Evolutionary conservation across 2,329 filamentous ascomycete species (phyloP).

Genomic region (Magnaporthiopsis rhizophila): DNA sequence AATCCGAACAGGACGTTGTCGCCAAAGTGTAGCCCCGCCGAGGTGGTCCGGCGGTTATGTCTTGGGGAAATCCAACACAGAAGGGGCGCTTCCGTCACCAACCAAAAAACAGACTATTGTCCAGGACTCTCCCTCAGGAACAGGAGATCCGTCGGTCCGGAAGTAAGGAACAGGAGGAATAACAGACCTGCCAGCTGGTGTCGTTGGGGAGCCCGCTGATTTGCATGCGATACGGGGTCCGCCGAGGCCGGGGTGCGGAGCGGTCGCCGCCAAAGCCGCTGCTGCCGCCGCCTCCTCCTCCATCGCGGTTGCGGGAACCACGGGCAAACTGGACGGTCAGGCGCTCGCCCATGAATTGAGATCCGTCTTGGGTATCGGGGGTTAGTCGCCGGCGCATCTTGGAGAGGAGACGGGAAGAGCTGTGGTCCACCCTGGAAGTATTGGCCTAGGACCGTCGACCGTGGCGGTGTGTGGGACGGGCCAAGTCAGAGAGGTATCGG

Average conservation of each 20-base stretch:
- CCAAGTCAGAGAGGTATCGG: not conserved
- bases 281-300: conserved; percentile 6
- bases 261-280: conserved; percentile 44
- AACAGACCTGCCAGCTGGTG: conserved; percentile 99
- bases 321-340: conserved; percentile 97
- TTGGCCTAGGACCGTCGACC: not conserved
- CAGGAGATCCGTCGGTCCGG: conserved; percentile 31
- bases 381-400: conserved; percentile 14
- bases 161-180: conserved; percentile 49
- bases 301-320: conserved; percentile 57
- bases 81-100: not conserved
- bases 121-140: not conserved
- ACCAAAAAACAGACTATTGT: not conserved
- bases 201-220: conserved; percentile 94
- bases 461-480: conserved; percentile 1
- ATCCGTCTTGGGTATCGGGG: conserved; percentile 62
- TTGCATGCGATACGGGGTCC: conserved; percentile 94
- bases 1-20: not conserved
- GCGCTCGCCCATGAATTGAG: conserved; percentile 95
- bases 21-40: not conserved
- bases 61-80: not conserved
- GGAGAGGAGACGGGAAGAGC: not conserved
- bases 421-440: not conserved
- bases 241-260: conserved; percentile 67
- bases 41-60: not conserved